Base-by-base conservation (phyloP, 495 filamentous ascomycete genomes). In the Xylaria intraflava region DNA sequence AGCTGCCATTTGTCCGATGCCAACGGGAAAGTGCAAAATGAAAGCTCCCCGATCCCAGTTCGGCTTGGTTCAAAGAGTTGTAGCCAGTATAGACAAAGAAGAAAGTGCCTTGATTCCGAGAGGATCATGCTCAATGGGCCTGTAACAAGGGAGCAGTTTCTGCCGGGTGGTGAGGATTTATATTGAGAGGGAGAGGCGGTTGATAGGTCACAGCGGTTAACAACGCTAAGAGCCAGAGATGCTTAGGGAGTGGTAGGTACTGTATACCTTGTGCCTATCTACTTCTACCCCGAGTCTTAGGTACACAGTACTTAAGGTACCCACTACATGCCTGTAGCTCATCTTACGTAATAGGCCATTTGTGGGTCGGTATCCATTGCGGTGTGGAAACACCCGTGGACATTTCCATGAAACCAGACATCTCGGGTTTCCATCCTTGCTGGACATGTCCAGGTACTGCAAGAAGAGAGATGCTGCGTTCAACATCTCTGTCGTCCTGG, bases 1-100 rank as follows among this genome's bases (percentile, higher is more conserved):
- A 57, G 65, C 50, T 69, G 69, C 62, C 55, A 59, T 65, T 42
- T 64, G 39, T 43, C 51, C 33, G 31, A 40, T n/a, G 17, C n/a
- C 22, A 3, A 39, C 40, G 26, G 23, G 10, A 19, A 27, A 17
- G 14, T 46, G 24, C 26, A 47, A 30, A 45, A 39, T 12, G 45
- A 3, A 49, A 46, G 36, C 41, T 44, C 23, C 14, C 26, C 27
- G 33, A 19, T 40, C 31, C 46, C 41, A 16, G 17, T 26, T 48
- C 17, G 49, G 46, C 11, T 44, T 38, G n/a, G 17, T 20, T 26
- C 14, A 20, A 46, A 49, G 27, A n/a, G 29, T 24, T 16, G 33
- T 17, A 9, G 11, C 42, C 42, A 8, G 14, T 20, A 27, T 17
- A 19, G 10, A 38, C 11, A 40, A 24, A 39, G 35, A 1, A 20